Conservation (phyloP, 192 early-diverging fungal genomes). For the Coemansia sp. region DNA sequence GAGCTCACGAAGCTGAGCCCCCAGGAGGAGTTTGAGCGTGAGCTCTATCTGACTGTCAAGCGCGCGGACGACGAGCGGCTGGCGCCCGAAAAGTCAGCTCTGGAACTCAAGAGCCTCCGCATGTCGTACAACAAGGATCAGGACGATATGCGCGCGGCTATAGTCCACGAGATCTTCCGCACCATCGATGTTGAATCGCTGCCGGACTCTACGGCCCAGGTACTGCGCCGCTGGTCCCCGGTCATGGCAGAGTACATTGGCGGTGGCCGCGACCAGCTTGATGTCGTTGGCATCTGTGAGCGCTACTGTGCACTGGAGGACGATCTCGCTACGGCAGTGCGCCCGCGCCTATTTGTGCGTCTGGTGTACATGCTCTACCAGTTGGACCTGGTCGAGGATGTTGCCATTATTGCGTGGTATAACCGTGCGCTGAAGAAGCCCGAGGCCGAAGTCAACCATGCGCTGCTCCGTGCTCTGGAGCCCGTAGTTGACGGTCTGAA, state of each 20-base stretch:
- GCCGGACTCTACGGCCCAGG: constrained; percentile 29
- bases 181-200: constrained; percentile 53
- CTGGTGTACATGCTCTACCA: constrained; percentile 68
- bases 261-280: constrained; percentile 66
- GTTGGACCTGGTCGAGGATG: constrained; percentile 75
- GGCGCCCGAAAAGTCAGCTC: constrained; percentile 60
- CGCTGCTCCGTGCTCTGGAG: constrained; percentile 53
- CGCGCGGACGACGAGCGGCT: constrained; percentile 77
- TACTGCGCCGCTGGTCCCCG: constrained; percentile 62
- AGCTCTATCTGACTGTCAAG: constrained; percentile 66
- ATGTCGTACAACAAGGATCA: constrained; percentile 80
- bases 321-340: constrained; percentile 22
- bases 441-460: constrained; percentile 27
- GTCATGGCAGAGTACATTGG: constrained; percentile 65
- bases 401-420: constrained; percentile 73
- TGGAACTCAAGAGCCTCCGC: constrained; percentile 84
- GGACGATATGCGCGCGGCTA: constrained; percentile 66
- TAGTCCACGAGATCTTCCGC: constrained; percentile 66
- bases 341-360: constrained; percentile 54
- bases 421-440: constrained; percentile 45
- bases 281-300: constrained; percentile 53
- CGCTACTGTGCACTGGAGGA: constrained; percentile 45
- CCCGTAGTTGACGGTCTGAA: constrained; percentile 65
- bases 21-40: constrained; percentile 65
- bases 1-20: constrained; percentile 31